Evolutionary conservation across 2,329 filamentous ascomycete genomes (phyloP).

Genomic region (Helotiales sp.): DNA sequence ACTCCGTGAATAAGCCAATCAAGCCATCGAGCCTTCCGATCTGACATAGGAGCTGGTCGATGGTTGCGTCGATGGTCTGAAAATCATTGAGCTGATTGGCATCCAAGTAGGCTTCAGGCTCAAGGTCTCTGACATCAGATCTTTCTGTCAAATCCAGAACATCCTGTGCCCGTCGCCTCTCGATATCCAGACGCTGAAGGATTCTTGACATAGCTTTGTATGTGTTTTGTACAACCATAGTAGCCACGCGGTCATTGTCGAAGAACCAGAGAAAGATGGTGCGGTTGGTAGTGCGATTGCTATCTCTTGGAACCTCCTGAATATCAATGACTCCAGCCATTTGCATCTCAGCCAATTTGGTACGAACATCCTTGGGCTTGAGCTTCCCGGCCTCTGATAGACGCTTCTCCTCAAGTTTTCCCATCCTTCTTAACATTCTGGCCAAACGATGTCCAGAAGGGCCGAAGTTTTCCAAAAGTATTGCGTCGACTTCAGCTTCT

Average conservation of each 20-base stretch:
- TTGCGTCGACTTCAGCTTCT: slow-evolving; percentile 77
- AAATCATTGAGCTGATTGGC: slow-evolving; percentile 69
- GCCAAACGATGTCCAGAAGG: slow-evolving; percentile 77
- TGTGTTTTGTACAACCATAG: slow-evolving; percentile 72
- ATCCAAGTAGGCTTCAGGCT: slow-evolving; percentile 72
- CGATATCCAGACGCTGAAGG: slow-evolving; percentile 75
- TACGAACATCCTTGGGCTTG: slow-evolving; percentile 80
- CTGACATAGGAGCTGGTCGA: slow-evolving; percentile 75
- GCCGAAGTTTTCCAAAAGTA: slow-evolving; percentile 77
- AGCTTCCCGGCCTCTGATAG: slow-evolving; percentile 79
- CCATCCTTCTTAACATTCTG: slow-evolving; percentile 80
- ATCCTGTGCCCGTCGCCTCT: slow-evolving; percentile 69
- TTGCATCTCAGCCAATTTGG: slow-evolving; percentile 82
- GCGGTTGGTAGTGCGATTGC: slow-evolving; percentile 74
- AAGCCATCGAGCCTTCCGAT: slow-evolving; percentile 81
- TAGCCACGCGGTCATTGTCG: slow-evolving; percentile 70
- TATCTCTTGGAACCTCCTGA: slow-evolving; percentile 91
- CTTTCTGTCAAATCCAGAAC: slow-evolving; percentile 81
- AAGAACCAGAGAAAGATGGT: slow-evolving; percentile 94
- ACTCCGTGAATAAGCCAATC: slow-evolving; percentile 81
- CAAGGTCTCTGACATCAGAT: slow-evolving; percentile 80
- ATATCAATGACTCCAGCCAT: slow-evolving; percentile 84
- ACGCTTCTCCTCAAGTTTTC: slow-evolving; percentile 93
- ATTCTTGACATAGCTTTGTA: slow-evolving; percentile 90
- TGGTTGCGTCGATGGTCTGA: slow-evolving; percentile 59